Percentiles rank a stretch among this genome's conserved stretches.
phyloP scores from a whole-genome alignment of 1,284 basidiomycete genomes.

The Exobasidium cylindrosporum region DNA sequence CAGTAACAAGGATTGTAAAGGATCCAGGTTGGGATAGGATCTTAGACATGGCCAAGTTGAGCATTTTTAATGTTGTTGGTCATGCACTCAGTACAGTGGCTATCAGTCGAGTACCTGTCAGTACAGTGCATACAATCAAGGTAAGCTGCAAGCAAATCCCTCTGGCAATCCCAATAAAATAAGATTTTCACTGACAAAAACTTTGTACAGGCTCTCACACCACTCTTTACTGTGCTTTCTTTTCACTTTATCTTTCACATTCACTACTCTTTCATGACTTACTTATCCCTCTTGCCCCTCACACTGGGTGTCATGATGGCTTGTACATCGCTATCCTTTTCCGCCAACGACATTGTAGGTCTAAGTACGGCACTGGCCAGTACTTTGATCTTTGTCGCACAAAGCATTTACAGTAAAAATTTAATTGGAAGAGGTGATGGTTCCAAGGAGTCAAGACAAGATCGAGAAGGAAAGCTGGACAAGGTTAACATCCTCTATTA shows the following conservation, averaged over 20 bases:
- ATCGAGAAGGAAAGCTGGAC: slow-evolving; percentile 69
- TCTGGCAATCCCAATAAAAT: neutral
- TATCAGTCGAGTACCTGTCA: slow-evolving; percentile 90
- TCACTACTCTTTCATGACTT: slow-evolving; percentile 85
- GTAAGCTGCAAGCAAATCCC: slow-evolving; percentile 64
- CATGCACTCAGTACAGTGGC: slow-evolving; percentile 96
- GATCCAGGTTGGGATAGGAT: slow-evolving; percentile 72
- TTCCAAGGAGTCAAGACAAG: slow-evolving; percentile 28
- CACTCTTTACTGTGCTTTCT: slow-evolving; percentile 90
- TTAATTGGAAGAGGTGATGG: slow-evolving; percentile 70
- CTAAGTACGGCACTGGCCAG: slow-evolving; percentile 49
- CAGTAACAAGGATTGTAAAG: slow-evolving; percentile 29
- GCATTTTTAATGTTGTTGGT: slow-evolving; percentile 84
- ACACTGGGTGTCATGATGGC: slow-evolving; percentile 96
- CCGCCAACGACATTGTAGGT: slow-evolving; percentile 63
- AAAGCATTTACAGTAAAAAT: slow-evolving; percentile 99
- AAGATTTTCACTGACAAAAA: neutral
- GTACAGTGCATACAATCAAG: slow-evolving; percentile 98
- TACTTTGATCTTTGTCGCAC: slow-evolving; percentile 91
- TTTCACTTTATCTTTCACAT: slow-evolving; percentile 90
- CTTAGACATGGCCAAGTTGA: slow-evolving; percentile 81
- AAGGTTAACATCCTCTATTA: slow-evolving; percentile 95
- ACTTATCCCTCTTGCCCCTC: slow-evolving; percentile 87
- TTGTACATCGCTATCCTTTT: slow-evolving; percentile 85
- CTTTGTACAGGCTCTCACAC: slow-evolving; percentile 75